phyloP scores from a whole-genome alignment of 371 early-diverging fungal genomes.

The Synchytrium microbalum region DNA sequence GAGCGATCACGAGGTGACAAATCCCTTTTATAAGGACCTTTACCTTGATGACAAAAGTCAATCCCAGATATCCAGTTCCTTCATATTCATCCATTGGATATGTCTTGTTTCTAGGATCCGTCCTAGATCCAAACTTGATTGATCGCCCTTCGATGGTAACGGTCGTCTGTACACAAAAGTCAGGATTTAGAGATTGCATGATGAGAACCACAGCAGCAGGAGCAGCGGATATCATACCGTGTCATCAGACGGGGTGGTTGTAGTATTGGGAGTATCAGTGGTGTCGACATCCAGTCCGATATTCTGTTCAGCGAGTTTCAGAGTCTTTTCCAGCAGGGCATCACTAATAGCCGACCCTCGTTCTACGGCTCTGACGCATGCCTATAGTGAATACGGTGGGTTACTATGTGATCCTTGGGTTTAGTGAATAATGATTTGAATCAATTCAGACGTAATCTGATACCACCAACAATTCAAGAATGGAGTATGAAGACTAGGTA shows the following conservation, averaged over 20 bases:
- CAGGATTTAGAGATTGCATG: no score
- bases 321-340: background rate
- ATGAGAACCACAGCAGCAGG: background rate
- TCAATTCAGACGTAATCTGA: no score
- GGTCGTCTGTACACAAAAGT: background rate
- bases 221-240: background rate
- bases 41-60: background rate
- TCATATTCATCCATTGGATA: background rate
- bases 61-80: background rate
- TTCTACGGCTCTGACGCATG: background rate
- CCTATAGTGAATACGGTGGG: background rate
- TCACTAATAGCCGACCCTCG: background rate
- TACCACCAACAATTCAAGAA: no score
- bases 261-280: no score
- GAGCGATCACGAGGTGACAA: no score
- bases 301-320: background rate
- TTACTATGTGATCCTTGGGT: no score
- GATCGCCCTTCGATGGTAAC: background rate
- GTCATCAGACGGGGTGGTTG: background rate
- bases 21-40: no score
- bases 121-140: background rate
- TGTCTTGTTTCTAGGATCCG: background rate
- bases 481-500: no score
- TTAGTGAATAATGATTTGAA: no score
- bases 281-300: background rate